Percentiles rank a stretch among this genome's conserved stretches.
Conservation (phyloP, 331 rosid species). For the Dryas integrifolia region DNA sequence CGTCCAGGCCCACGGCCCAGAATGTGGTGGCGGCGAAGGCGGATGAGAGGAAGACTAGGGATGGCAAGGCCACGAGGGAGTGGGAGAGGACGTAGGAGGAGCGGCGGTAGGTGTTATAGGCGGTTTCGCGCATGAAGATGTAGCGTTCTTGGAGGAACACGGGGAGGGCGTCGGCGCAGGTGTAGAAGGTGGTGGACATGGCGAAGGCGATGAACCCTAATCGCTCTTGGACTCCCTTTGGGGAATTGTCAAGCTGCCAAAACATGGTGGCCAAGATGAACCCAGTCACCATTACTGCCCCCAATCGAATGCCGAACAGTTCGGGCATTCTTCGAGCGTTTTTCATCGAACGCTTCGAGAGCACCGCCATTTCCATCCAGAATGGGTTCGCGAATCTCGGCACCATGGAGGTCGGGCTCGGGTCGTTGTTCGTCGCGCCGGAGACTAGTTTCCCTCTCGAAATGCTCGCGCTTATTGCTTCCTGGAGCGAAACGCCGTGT, state of each 20-base stretch:
- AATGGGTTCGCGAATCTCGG: slow-evolving; percentile 70
- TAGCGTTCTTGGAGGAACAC: slow-evolving; percentile 86
- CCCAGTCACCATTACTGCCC: slow-evolving; percentile 76
- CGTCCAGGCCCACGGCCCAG: slow-evolving; percentile 93
- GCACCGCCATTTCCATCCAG: slow-evolving; percentile 68
- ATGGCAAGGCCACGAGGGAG: slow-evolving; percentile 51
- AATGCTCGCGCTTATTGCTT: slow-evolving; percentile 85
- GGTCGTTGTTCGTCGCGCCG: slow-evolving; percentile 50
- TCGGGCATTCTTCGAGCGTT: slow-evolving; percentile 70
- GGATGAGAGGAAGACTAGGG: slow-evolving; percentile 49
- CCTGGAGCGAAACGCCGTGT: slow-evolving; percentile 53
- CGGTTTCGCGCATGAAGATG: slow-evolving; percentile 90
- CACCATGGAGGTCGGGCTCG: slow-evolving; percentile 54
- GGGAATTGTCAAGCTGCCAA: slow-evolving; percentile 71
- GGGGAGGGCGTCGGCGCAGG: slow-evolving; percentile 89
- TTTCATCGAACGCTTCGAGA: slow-evolving; percentile 49
- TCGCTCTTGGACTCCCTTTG: slow-evolving; percentile 76
- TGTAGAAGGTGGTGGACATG: slow-evolving; percentile 94
- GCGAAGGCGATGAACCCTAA: slow-evolving; percentile 92
- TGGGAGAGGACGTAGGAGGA: slow-evolving; percentile 77
- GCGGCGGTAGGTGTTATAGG: slow-evolving; percentile 72
- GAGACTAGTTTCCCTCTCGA: slow-evolving; percentile 81
- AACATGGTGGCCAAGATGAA: slow-evolving; percentile 82
- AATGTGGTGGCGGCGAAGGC: slow-evolving; percentile 64
- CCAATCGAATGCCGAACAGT: slow-evolving; percentile 65